These are phyloP conservation scores for Phaeophleospora eucalypticola DNA, from an alignment of 2,329 filamentous ascomycete genomes.

Conservation along the genomic window DNA sequence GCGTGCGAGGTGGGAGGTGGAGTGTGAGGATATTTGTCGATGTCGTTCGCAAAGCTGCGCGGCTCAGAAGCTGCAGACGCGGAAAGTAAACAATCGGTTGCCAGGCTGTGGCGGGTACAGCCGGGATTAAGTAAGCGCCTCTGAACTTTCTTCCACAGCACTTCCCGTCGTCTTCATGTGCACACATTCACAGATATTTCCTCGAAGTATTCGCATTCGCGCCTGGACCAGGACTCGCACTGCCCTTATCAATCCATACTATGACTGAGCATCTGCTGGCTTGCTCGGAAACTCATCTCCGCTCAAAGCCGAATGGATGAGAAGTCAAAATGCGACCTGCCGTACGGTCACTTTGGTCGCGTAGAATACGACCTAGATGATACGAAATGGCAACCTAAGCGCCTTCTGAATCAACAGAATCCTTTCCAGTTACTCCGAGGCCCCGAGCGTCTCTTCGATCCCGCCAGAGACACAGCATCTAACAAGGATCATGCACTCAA, in stretches of 20 bases:
- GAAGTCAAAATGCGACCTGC: constrained; percentile 44
- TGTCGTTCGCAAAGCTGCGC: too few species aligned
- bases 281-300: constrained; percentile 2
- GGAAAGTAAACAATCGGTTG: too few species aligned
- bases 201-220: neutral
- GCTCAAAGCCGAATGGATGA: constrained; percentile 56
- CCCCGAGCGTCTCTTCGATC: too few species aligned
- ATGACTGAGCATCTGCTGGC: constrained; percentile 18
- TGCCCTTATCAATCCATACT: constrained; percentile 4
- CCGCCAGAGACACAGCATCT: too few species aligned
- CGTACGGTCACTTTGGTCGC: constrained; percentile 52
- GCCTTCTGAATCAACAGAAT: neutral
- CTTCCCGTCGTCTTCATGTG: neutral
- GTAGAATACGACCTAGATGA: constrained; percentile 47
- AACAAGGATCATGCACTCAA: neutral
- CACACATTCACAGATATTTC: neutral
- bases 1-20: neutral
- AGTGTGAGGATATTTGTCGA: neutral
- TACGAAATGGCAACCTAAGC: constrained; percentile 41
- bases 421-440: constrained; percentile 24
- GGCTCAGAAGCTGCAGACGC: too few species aligned
- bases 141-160: constrained; percentile 3
- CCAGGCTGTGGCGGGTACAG: neutral
- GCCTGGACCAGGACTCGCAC: neutral
- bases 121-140: constrained; percentile 14